Evolutionary conservation across 768 basidiomycete species (phyloP).

Genomic region (Trametes cingulata): DNA sequence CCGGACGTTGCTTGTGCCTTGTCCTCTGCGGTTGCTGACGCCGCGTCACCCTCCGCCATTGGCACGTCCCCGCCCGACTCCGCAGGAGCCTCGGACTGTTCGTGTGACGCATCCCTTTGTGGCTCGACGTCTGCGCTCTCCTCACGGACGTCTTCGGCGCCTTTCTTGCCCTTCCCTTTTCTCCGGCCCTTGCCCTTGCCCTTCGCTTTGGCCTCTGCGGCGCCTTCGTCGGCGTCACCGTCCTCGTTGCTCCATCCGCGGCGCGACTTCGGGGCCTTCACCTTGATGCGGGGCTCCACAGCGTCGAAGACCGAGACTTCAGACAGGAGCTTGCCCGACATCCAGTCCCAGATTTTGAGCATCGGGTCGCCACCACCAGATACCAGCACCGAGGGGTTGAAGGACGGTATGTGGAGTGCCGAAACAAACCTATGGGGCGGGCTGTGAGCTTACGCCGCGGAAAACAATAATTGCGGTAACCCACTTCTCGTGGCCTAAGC

Average conservation of each 20-base stretch:
- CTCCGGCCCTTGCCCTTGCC: conserved; percentile 21
- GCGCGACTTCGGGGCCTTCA: conserved; percentile 36
- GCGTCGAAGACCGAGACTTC: conserved; percentile 50
- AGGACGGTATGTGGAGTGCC: conserved; percentile 68
- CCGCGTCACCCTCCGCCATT: conserved; percentile 23
- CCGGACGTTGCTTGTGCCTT: neutral
- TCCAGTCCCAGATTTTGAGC: conserved; percentile 82
- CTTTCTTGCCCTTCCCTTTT: conserved; percentile 19
- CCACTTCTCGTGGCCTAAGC: conserved; percentile 82
- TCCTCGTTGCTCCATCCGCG: conserved; percentile 30
- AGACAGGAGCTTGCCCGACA: conserved; percentile 53
- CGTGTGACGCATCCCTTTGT: conserved; percentile 32
- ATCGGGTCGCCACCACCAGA: conserved; percentile 87
- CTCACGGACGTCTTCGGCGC: conserved; percentile 12
- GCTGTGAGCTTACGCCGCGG: neutral
- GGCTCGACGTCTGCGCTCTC: conserved; percentile 36
- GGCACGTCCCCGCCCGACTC: conserved; percentile 26
- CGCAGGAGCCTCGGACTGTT: conserved; percentile 30
- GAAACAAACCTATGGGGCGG: conserved; percentile 68
- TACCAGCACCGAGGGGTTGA: conserved; percentile 51
- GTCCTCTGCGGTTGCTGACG: neutral
- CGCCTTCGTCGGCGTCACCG: conserved; percentile 26
- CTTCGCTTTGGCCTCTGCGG: conserved; percentile 24
- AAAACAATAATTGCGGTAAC: conserved; percentile 24
- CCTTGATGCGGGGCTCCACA: conserved; percentile 41